Evolutionary conservation across 768 basidiomycete genomes (phyloP), one percentile per base, ranked within the genome.

Genomic region (Xanthoconium stramineum): DNA sequence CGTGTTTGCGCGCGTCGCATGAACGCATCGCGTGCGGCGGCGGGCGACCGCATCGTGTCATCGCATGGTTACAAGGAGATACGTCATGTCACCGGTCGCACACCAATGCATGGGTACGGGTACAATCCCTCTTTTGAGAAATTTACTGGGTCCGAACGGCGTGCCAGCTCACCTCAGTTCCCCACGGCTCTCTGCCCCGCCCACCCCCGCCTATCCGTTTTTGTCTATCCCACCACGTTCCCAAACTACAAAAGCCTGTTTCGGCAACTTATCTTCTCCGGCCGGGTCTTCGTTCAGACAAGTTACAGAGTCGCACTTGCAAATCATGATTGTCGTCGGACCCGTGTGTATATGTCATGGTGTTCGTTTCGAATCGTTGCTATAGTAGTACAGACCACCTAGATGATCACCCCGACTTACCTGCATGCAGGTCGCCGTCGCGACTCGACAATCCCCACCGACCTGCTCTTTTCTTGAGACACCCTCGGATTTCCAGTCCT

Each of bases 1-100:
- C 47, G 86, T 94, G 15, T 68, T 89, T 58, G 87, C 77, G 24
- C 76, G 67, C 66, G 70, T n/a, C 56, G 54, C 70, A 63, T 76
- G 69, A 77, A 9, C 14, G 33, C 28, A 2, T 14, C 20, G 43
- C 30, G 2, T 29, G 24, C 24, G 24, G 24, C 24, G n/a, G 9
- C 39, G 40, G 33, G 17, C 38, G 11, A 6, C 32, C 40, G 32
- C 52, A 40, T 63, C 61, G 44, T 24, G 4, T 6, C 40, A 56
- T 53, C 40, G 4, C 65, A 58, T 65, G 36, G 65, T 61, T 52
- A 64, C 61, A 52, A 40, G 37, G 55, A 53, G 52, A 51, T 56
- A 38, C 43, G 44, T 50, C 30, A 30, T 39, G 39, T 50, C 32
- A 24, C 32, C 46, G 46, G 46, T 47, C 19, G n/a, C n/a, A 35